Base-by-base conservation (phyloP, 306 rosid genomes). In the Ochetophila trinervis region DNA sequence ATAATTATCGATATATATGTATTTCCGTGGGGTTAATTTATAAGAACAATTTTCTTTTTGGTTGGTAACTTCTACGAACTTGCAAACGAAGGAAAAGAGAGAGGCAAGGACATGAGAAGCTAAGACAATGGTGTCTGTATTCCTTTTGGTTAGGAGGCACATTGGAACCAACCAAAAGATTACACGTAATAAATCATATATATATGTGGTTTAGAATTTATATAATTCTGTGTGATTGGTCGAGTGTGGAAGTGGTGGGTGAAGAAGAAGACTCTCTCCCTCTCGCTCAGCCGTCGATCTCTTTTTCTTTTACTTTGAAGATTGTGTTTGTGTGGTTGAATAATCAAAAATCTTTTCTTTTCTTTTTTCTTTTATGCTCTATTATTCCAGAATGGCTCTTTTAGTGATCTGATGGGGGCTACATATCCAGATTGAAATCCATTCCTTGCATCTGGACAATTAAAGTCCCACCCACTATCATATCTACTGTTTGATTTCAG, bases 341-440 rank as follows among this genome's bases (percentile, higher is more conserved):
- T 62, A 45, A 62, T 62, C 56, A 62, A 53, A 8, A 21, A 17
- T 6, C 4, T 5, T 64, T n/a, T 52, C 19, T 27, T 19, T 17
- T 59, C 52, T 53, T 58, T 58, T 34, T 21, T 37, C 62, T 14
- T n/a, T n/a, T n/a, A n/a, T n/a, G n/a, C 6, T 15, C 37, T 50
- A 3, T 14, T 50, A 16, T 8, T 42, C 42, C 19, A 60, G 62
- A 64, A 19, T 60, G 76, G 76, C 45, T 57, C 68, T 53, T 44
- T 34, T 69, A 62, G 30, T 56, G 83, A 83, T 86, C 82, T 69
- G 67, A 81, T 83, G 88, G 91, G 91, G 83, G 50, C 86, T 66
- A 66, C 85, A 76, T 54, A 79, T 81, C 87, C 56, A 57, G 68
- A 60, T 37, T 71, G 60, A 54, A 71, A 66, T 69, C 19, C 67